Percentiles rank a stretch among this genome's conserved stretches.
Conservation (phyloP, 2,329 filamentous ascomycete genomes). For the Ophiosphaerella korrae region DNA sequence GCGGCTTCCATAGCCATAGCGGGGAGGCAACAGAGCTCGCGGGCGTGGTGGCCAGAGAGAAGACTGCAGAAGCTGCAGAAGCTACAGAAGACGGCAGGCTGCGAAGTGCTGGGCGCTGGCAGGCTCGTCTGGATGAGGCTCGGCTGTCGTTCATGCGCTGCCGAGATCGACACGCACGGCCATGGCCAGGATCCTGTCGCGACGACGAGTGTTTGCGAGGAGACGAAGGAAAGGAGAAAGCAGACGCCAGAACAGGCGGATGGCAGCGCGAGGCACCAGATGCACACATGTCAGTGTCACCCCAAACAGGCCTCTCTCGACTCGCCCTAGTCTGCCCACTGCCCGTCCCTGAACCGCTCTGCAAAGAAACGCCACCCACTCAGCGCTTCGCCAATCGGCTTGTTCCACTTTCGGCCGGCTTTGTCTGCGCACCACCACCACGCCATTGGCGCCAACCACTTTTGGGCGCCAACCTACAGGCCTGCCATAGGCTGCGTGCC, state of each 20-base stretch:
- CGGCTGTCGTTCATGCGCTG: background rate
- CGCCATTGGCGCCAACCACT: constrained; percentile 12
- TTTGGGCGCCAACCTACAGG: constrained; percentile 9
- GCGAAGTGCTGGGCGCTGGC: too few species aligned
- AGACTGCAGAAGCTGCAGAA: too few species aligned
- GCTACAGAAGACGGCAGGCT: too few species aligned
- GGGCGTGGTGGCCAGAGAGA: too few species aligned
- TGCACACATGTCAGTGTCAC: too few species aligned
- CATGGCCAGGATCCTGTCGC: constrained; percentile 25
- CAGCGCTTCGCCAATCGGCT: constrained; percentile 19
- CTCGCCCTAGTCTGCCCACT: background rate
- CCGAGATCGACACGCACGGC: constrained; percentile 26
- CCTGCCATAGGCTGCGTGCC: too few species aligned
- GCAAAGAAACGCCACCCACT: constrained; percentile 8
- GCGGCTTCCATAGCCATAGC: constrained; percentile 26
- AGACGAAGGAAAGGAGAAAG: constrained; percentile 1
- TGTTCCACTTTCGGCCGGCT: constrained; percentile 1
- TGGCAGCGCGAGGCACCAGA: too few species aligned
- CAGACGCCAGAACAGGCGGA: too few species aligned
- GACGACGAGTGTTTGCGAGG: constrained; percentile 19
- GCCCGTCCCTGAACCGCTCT: constrained; percentile 9
- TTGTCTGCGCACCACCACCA: constrained; percentile 8
- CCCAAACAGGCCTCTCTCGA: too few species aligned
- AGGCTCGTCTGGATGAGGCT: too few species aligned
- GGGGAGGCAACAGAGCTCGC: too few species aligned